Evolutionary conservation across 176 grass and related monocot genomes (phyloP).

Genomic region (Oryza australiensis): DNA sequence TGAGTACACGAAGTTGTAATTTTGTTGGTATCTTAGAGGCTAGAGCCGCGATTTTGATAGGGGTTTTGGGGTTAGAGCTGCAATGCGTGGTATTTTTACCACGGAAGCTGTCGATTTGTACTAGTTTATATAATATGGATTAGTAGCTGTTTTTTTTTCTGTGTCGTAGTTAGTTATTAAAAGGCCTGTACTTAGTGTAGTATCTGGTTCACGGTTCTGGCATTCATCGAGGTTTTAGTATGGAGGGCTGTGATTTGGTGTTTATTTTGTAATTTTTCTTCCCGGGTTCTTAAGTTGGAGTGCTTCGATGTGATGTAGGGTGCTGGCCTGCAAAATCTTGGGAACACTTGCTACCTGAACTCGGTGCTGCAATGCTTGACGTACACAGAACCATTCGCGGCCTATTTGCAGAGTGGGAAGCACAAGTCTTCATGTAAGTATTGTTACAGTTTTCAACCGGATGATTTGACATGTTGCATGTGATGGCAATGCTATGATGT

Average conservation of each 20-base stretch:
- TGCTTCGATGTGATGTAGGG: constrained; percentile 56
- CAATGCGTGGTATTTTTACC: not conserved
- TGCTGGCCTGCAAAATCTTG: constrained; percentile 94
- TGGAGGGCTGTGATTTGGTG: not conserved
- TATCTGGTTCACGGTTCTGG: not conserved
- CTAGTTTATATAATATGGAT: not conserved
- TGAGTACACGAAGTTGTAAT: constrained; percentile 48
- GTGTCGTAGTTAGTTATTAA: not conserved
- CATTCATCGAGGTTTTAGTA: not conserved
- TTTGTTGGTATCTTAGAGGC: not conserved
- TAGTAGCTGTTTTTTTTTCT: not conserved
- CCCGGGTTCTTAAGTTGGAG: not conserved
- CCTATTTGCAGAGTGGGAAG: constrained; percentile 93
- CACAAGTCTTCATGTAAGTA: constrained; percentile 93
- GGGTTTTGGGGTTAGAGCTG: constrained; percentile 16
- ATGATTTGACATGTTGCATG: not conserved
- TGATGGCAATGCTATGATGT: not conserved
- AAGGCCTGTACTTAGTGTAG: not conserved
- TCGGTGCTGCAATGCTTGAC: constrained; percentile 97
- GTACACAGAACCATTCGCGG: constrained; percentile 95
- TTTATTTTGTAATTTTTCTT: not conserved
- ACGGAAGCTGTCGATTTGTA: not conserved
- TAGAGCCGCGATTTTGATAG: constrained; percentile 17
- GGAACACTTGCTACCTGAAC: constrained; percentile 98
- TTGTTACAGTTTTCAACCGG: constrained; percentile 8